phyloP scores from a whole-genome alignment of 1,284 basidiomycete genomes.

The Apiotrichum siamense region DNA sequence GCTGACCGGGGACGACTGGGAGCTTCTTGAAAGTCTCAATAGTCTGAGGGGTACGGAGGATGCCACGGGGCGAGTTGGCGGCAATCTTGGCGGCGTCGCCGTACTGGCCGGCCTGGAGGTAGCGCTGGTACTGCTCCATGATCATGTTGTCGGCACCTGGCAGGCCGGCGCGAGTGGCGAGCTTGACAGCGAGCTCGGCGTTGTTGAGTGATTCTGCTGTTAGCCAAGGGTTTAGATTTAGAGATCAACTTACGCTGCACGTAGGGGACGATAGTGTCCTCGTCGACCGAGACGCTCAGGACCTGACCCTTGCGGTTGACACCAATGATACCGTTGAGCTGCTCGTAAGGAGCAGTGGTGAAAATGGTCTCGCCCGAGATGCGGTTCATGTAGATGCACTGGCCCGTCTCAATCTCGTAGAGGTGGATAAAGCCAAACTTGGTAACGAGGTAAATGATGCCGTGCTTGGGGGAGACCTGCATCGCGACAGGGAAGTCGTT shows the following conservation, averaged over 20 bases:
- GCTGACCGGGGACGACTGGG: slow-evolving; percentile 78
- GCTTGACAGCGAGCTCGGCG: slow-evolving; percentile 95
- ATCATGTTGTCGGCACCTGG: slow-evolving; percentile 98
- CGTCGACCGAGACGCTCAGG: slow-evolving; percentile 93
- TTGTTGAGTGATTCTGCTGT: slow-evolving; percentile 77
- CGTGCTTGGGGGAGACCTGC: slow-evolving; percentile 96
- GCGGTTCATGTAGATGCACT: slow-evolving; percentile 99
- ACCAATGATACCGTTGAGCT: slow-evolving; percentile 91
- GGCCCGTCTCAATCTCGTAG: slow-evolving; percentile 97
- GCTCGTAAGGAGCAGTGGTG: slow-evolving; percentile 94
- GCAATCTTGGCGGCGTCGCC: slow-evolving; percentile 97
- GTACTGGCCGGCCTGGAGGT: slow-evolving; percentile 87
- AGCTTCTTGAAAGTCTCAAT: slow-evolving; percentile 98
- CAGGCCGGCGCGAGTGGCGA: slow-evolving; percentile 92
- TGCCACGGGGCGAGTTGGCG: slow-evolving; percentile 93
- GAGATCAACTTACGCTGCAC: slow-evolving; percentile 56
- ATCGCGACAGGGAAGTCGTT: slow-evolving; percentile 99
- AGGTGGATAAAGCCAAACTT: slow-evolving; percentile 99
- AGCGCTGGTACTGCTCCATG: slow-evolving; percentile 87
- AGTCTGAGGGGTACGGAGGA: slow-evolving; percentile 88
- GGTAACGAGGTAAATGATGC: slow-evolving; percentile 94
- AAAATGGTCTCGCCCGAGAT: slow-evolving; percentile 99
- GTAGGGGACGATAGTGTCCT: slow-evolving; percentile 92
- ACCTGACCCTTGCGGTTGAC: slow-evolving; percentile 99
- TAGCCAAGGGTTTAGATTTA: slow-evolving; percentile 1